A percentile compares a stretch with the other conserved stretches of the same genome.
These are phyloP conservation scores for Blastomyces parvus DNA, from an alignment of 2,329 filamentous ascomycete species.

Conservation along the genomic window DNA sequence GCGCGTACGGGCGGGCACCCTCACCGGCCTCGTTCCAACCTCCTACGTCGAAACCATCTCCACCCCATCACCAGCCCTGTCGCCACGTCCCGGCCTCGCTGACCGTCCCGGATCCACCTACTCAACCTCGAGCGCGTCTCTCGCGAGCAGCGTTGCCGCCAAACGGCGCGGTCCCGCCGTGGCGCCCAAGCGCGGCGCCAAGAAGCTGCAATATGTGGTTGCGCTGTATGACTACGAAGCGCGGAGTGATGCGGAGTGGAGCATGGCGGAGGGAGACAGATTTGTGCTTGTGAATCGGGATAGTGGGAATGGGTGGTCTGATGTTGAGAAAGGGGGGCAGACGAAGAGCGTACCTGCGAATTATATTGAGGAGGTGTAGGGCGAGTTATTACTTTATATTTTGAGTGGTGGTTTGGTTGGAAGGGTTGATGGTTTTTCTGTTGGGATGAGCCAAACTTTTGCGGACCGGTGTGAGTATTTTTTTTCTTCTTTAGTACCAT, in stretches of 20 bases:
- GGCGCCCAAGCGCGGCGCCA: constrained; percentile 79
- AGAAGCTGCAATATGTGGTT: constrained; percentile 88
- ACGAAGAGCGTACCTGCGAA: constrained; percentile 88
- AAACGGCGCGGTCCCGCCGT: constrained; percentile 91
- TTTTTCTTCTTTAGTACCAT: no score
- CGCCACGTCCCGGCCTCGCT: constrained; percentile 24
- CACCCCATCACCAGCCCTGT: constrained; percentile 34
- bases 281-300: constrained; percentile 86
- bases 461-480: background rate
- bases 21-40: constrained; percentile 78
- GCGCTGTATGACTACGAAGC: constrained; percentile 88
- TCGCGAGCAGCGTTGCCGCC: constrained; percentile 44
- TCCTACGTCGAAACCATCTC: constrained; percentile 66
- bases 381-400: background rate
- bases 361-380: constrained; percentile 60
- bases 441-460: background rate
- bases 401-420: background rate
- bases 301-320: constrained; percentile 87
- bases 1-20: constrained; percentile 61
- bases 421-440: background rate
- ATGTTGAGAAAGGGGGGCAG: constrained; percentile 83
- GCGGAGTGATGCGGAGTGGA: constrained; percentile 76
- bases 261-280: constrained; percentile 80
- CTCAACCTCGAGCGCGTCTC: constrained; percentile 65
- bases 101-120: constrained; percentile 63